These are phyloP conservation scores for Lactarius quietus DNA, from an alignment of 768 basidiomycete species.

Conservation along the genomic window DNA sequence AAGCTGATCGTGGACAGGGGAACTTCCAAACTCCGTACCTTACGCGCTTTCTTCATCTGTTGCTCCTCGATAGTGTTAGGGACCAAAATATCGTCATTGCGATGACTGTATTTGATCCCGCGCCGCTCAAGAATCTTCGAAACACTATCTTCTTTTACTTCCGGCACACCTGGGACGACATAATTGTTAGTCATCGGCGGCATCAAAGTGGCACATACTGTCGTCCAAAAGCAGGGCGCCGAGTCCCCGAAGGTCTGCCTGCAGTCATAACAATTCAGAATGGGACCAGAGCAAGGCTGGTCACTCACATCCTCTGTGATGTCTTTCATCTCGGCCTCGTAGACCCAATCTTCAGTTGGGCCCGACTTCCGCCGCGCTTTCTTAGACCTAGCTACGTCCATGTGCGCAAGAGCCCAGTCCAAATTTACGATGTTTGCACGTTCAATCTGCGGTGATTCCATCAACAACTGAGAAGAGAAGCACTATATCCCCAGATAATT, in stretches of 20 bases:
- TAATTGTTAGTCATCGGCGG: constrained; percentile 31
- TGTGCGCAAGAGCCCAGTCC: constrained; percentile 76
- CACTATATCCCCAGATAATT: neutral
- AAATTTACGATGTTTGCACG: constrained; percentile 67
- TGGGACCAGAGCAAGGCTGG: too few species aligned
- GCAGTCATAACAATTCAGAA: constrained; percentile 7
- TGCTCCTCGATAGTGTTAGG: constrained; percentile 68
- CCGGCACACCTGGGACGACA: constrained; percentile 32
- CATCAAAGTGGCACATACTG: constrained; percentile 16
- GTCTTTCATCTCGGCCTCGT: constrained; percentile 46
- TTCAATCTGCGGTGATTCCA: constrained; percentile 57
- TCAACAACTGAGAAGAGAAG: neutral
- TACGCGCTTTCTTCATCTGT: constrained; percentile 50
- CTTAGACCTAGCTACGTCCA: constrained; percentile 39
- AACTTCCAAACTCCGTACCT: constrained; percentile 36
- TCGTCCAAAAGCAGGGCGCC: constrained; percentile 48
- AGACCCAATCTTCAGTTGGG: constrained; percentile 37
- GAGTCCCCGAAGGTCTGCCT: constrained; percentile 51
- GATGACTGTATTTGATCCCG: constrained; percentile 70
- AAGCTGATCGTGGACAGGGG: neutral
- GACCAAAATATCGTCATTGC: constrained; percentile 65
- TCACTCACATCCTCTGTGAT: constrained; percentile 33
- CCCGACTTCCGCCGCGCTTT: constrained; percentile 34
- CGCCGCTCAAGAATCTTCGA: constrained; percentile 54
- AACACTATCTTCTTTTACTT: constrained; percentile 44